Base-by-base conservation (phyloP, 306 rosid genomes). In the Mimosa bimucronata region DNA sequence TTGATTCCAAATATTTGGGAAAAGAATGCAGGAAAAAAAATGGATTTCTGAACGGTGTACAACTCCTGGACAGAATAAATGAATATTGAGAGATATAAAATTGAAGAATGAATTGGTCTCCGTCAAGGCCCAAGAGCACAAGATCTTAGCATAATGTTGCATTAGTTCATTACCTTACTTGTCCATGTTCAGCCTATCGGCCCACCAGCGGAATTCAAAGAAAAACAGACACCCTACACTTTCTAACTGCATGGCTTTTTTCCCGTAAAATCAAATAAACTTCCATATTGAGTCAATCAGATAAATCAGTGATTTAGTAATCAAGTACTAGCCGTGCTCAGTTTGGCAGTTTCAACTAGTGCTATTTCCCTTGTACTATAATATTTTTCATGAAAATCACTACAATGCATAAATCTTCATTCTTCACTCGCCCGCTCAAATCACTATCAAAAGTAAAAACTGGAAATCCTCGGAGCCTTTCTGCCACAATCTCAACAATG, bases 311-410 rank as follows among this genome's bases (percentile, higher is more conserved):
- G 5, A 21, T 38, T 16, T 16, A 38, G 29, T 68, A 78, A 68
- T 68, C 81, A 78, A 38, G 68, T 40, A 55, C 61, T 55, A 53
- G 61, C 31, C 7, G 5, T 9, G 46, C 16, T 12, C 37, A 18
- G 64, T 29, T 48, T 21, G 55, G 66, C n/a, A 48, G 15, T 50
- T 25, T 34, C 66, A 48, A 2, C 25, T 23, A 19, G 15, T 15
- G 26, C 15, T 46, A 23, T 67, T 80, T 66, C 50, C 48, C 41
- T 66, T 53, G 45, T 65, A 37, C 37, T 37, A 40, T 44, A 62
- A 65, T 46, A 55, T 34, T 73, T 60, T 80, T 29, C 7, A 73
- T 50, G 58, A 65, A 77, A 30, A 75, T 73, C 55, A 73, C 57
- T 18, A 48, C 23, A 37, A 73, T 37, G 57, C 64, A 30, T 74